Base-by-base conservation (phyloP, 139 green algal genomes). In the Closterium sp. region DNA sequence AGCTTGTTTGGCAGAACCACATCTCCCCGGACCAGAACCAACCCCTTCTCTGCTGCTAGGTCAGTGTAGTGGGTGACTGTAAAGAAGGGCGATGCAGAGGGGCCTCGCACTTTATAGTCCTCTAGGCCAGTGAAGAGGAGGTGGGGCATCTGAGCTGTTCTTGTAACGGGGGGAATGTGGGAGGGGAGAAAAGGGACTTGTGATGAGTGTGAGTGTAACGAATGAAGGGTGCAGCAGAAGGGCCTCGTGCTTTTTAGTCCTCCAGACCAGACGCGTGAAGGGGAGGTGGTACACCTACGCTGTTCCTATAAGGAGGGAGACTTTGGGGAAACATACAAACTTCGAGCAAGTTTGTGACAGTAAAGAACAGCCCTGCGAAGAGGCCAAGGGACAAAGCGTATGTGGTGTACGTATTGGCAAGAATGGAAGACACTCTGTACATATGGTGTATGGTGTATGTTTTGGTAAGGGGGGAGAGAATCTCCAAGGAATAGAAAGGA, bases 21-120 rank as follows among this genome's bases (percentile, higher is more conserved):
- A 34, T 95, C 93, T 31, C 93, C 93, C 7, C 93, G 93, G 19
- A 95, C 92, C 10, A 95, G 92, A 19, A 95, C 93, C 21, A 95
- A 2, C 21, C 83, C 93, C 43, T 95, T 95, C 32, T 28, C 91
- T 16, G 81, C 84, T 23, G 92, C 93, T 38, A 95, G 93, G 34
- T 95, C 93, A 2, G 36, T 89, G 88, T 95, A 95, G 76, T 95
- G 93, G 55, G 93, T 92, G 30, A 92, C 91, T 25, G 85, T 87
- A 34, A 95, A 76, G 81, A 94, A 94, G 0, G 93, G 88, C 23
- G 88, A 43, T 35, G 93, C 87, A 21, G 92, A n/a, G 16, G 81
- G 28, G 69, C 91, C 89, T 87, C 89, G 33, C n/a, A 85, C 43
- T 12, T 95, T 94, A 87, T 87, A 95, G 85, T 95, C 93, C 85